Evolutionary conservation across 2,329 filamentous ascomycete genomes (phyloP), one percentile per base, ranked within the genome.

Genomic region (Aspergillus aculeatus): DNA sequence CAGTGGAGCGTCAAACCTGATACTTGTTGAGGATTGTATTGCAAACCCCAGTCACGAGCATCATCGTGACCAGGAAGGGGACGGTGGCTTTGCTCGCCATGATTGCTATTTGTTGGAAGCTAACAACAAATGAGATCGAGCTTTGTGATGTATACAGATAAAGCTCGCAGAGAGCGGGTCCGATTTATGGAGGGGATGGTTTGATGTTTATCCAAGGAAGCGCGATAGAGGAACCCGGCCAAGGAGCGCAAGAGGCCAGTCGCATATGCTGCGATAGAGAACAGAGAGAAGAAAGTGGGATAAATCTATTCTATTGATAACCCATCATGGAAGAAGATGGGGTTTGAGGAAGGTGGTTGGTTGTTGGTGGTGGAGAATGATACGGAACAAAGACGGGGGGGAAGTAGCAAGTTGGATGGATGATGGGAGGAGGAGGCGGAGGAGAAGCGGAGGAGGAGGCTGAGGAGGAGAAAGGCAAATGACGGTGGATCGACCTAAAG

Each of bases 1-100:
- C 26, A 23, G 35, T 14, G 16, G 23, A 21, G 32, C 23, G 35
- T 73, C 80, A 62, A 77, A 93, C 92, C 81, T 98, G 94, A 72
- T 93, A 97, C 75, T 99, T 99, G 68, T 94, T 97, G 71, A 99
- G 83, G 62, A 99, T 86, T 1, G 95, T 99, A 76, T 99, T 99
- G 83, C 92, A 96, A 63, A 96, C 92, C 64, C 94, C 94, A 24
- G 94, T 97, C 73, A 96, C 80, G 73, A 98, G 83, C 94, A 98
- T 98, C 91, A 97, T 96, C 69, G 84, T 89, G 76, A 98, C 92
- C 64, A 98, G 83, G 72, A 97, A 84, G 41, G 92, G 92, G 61
- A 98, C 85, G 57, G 92, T 74, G 41, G 85, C 85, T 74, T 85
- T 86, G 66, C 84, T 82, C 67, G 89, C 84, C 90, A 96, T 96